Evolutionary conservation across 208 protist species (phyloP).

Genomic region (Angomonas deanei): DNA sequence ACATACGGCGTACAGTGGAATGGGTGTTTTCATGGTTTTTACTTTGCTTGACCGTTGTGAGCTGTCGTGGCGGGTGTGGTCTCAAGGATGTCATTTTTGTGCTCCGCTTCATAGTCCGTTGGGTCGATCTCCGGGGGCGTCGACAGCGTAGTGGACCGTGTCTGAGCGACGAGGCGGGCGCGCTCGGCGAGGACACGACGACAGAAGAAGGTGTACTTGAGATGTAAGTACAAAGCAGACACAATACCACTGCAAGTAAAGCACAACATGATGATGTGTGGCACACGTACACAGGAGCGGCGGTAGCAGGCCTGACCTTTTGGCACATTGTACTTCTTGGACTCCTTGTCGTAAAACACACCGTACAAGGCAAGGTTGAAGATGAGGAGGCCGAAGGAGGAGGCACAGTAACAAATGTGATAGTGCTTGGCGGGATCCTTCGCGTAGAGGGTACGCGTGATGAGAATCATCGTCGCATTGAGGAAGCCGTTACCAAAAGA

Average conservation of each 20-base stretch:
- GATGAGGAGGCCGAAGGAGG: conserved; percentile 16
- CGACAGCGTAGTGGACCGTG: too few species aligned
- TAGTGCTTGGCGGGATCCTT: conserved; percentile 39
- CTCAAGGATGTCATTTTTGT: too few species aligned
- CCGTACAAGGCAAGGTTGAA: conserved; percentile 36
- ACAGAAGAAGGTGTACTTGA: conserved; percentile 14
- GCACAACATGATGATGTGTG: conserved; percentile 13
- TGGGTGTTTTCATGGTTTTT: too few species aligned
- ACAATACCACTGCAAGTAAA: conserved; percentile 11
- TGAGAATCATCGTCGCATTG: conserved; percentile 22
- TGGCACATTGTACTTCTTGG: conserved; percentile 10
- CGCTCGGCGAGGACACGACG: conserved; percentile 18
- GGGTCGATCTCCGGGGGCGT: too few species aligned
- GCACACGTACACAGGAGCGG: conserved; percentile 13
- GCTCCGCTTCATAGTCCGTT: too few species aligned
- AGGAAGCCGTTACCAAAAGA: conserved; percentile 28
- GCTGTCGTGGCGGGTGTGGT: too few species aligned
- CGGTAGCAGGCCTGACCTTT: conserved; percentile 10
- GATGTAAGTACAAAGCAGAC: conserved; percentile 7
- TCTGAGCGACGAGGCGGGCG: too few species aligned
- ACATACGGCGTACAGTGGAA: too few species aligned
- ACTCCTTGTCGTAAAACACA: conserved; percentile 29
- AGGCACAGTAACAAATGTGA: conserved; percentile 20
- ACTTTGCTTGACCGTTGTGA: too few species aligned
- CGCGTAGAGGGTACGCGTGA: conserved; percentile 31